A percentile compares a stretch with the other conserved stretches of the same genome.
Evolutionary conservation across 768 basidiomycete genomes (phyloP).

Genomic region (Tylopilus sp.): DNA sequence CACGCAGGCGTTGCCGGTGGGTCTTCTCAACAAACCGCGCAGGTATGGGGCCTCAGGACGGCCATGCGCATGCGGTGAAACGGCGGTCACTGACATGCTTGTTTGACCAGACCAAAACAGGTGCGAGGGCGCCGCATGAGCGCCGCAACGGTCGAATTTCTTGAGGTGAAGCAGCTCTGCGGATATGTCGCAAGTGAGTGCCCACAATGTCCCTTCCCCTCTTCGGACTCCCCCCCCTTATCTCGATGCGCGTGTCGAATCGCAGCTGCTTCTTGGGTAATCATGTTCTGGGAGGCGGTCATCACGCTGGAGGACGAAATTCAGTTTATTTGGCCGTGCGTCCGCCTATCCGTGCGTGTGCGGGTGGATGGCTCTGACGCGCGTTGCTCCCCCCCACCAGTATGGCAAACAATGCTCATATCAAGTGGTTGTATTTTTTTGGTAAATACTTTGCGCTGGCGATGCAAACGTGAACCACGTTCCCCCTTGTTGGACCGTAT

Average conservation of each 20-base stretch:
- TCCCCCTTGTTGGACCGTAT: not conserved
- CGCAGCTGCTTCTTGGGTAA: slow-evolving; percentile 8
- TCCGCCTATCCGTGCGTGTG: not conserved
- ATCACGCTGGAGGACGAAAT: slow-evolving; percentile 18
- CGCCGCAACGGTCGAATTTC: not conserved
- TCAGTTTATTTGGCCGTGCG: slow-evolving; percentile 24
- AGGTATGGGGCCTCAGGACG: not conserved
- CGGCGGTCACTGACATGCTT: not conserved
- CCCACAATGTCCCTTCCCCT: too few species aligned
- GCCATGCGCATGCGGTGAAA: too few species aligned
- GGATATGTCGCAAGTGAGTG: slow-evolving; percentile 10
- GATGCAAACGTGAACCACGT: slow-evolving; percentile 16
- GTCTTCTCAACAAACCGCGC: not conserved
- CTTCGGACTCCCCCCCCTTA: not conserved
- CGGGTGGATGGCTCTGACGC: not conserved
- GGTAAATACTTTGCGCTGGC: slow-evolving; percentile 18
- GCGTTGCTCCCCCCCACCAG: not conserved
- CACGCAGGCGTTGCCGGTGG: not conserved
- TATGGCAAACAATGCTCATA: slow-evolving; percentile 9
- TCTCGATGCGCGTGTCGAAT: not conserved
- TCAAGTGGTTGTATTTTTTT: slow-evolving; percentile 29
- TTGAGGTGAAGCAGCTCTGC: not conserved
- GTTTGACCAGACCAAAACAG: not conserved
- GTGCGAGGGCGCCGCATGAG: slow-evolving; percentile 5
- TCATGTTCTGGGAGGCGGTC: slow-evolving; percentile 21